Evolutionary conservation across 306 rosid species (phyloP), one percentile per base, ranked within the genome.

Genomic region (Crotalaria pallida): DNA sequence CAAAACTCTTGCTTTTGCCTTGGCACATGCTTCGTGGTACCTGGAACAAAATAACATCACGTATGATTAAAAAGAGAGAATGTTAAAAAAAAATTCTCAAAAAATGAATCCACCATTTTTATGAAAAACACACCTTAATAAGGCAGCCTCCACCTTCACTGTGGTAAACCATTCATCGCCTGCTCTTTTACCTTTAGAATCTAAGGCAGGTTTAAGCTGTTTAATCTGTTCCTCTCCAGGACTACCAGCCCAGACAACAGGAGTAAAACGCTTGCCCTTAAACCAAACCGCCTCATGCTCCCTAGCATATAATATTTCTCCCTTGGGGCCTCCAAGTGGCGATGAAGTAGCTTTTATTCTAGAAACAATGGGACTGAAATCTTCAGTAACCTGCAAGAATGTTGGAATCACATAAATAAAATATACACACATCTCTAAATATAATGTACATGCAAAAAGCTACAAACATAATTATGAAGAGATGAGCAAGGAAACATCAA

Each of bases 101-200:
- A 47, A 75, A 41, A 47, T 1, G 65, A 65, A 64, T 63, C 48
- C n/a, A 50, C 17, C 23, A 16, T 19, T n/a, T 26, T 50, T 38
- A 51, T 17, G 13, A 10, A 50, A 82, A 61, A 10, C 67, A 65
- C 13, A 90, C 98, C 92, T 87, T 52, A 90, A 70, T 82, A 94
- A 78, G 34, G 98, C 97, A 66, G 79, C 88, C 66, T 94, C 98
- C 82, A 94, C 96, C 77, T 85, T 88, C 24, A 12, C 47, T 64
- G 98, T 90, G 27, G 95, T 90, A 85, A 84, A 94, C 98, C 98
- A 94, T 77, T 90, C 97, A 76, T 88, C 96, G 17, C 96, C 96
- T 52, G 87, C 98, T 86, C 75, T 94, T 83, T 80, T 88, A 56
- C 98, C 98, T 82, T 89, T 94, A 16, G 98, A 87, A 86, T 90